phyloP scores from a whole-genome alignment of 805 yeast genomes.

The Zygosaccharomyces kombuchaensis region DNA sequence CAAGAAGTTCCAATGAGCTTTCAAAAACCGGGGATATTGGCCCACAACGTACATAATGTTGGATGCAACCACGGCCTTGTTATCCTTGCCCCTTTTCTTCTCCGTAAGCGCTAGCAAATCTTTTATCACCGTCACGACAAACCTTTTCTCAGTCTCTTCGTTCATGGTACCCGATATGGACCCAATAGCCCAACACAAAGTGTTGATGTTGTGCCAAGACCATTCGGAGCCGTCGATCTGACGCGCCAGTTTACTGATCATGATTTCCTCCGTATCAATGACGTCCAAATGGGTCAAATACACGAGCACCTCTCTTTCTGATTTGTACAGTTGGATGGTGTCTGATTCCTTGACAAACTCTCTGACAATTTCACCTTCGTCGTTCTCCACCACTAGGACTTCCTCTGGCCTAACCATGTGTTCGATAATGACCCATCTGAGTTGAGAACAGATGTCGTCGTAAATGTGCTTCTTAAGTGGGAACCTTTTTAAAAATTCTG shows the following conservation, averaged over 20 bases:
- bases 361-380: constrained; percentile 98
- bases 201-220: constrained; percentile 98
- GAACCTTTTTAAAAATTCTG: constrained; percentile 66
- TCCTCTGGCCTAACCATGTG: constrained; percentile 99
- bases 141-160: constrained; percentile 94
- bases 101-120: constrained; percentile 89
- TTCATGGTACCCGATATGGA: constrained; percentile 98
- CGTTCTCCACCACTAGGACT: constrained; percentile 93
- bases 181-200: constrained; percentile 99
- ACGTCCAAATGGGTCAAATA: constrained; percentile 95
- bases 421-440: constrained; percentile 91
- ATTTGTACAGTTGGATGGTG: constrained; percentile 90
- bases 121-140: constrained; percentile 87
- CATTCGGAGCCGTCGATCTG: constrained; percentile 96
- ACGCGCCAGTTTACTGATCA: constrained; percentile 85
- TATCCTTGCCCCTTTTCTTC: constrained; percentile 94
- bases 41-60: constrained; percentile 99
- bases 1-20: constrained; percentile 96
- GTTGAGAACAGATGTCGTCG: constrained; percentile 67
- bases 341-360: constrained; percentile 96
- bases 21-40: constrained; percentile 94
- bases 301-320: constrained; percentile 92
- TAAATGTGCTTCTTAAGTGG: constrained; percentile 86
- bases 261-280: constrained; percentile 85
- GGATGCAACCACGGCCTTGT: constrained; percentile 99